These are phyloP conservation scores for Trichoderma sp. DNA, from an alignment of 2,329 filamentous ascomycete species.

Conservation along the genomic window DNA sequence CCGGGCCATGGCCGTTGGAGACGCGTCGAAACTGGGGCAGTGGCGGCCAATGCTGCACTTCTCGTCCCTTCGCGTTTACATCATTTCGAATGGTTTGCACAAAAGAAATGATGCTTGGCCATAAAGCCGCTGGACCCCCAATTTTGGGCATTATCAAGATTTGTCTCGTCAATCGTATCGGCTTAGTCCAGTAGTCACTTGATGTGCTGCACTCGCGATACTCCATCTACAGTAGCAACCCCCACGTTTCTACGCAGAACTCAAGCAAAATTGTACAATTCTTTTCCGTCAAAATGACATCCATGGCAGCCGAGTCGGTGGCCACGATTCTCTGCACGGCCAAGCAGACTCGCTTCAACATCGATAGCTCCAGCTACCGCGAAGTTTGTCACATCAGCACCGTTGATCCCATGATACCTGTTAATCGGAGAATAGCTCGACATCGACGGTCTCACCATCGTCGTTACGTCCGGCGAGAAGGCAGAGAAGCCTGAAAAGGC, in stretches of 20 bases:
- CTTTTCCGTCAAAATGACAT: slow-evolving; percentile 39
- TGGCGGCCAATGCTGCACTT: background rate
- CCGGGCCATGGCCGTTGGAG: background rate
- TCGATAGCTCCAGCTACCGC: slow-evolving; percentile 51
- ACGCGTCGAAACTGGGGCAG: background rate
- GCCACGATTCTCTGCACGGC: slow-evolving; percentile 60
- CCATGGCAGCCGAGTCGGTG: slow-evolving; percentile 49
- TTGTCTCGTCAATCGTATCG: background rate
- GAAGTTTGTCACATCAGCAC: slow-evolving; percentile 45
- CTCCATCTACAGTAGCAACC: background rate
- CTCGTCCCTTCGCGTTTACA: background rate
- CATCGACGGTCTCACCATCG: slow-evolving; percentile 70
- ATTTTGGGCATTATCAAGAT: background rate
- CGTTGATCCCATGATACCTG: background rate
- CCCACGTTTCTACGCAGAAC: background rate
- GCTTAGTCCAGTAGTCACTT: background rate
- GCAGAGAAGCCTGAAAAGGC: slow-evolving; percentile 22
- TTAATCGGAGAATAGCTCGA: slow-evolving; percentile 51
- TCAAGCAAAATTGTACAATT: background rate
- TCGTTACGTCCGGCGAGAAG: slow-evolving; percentile 51
- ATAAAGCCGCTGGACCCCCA: background rate
- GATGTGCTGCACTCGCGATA: background rate
- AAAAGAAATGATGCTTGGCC: background rate
- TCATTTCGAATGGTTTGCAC: background rate
- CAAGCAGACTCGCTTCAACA: slow-evolving; percentile 67